Conservation (phyloP, 306 rosid species). For the Prinsepia uniflora region DNA sequence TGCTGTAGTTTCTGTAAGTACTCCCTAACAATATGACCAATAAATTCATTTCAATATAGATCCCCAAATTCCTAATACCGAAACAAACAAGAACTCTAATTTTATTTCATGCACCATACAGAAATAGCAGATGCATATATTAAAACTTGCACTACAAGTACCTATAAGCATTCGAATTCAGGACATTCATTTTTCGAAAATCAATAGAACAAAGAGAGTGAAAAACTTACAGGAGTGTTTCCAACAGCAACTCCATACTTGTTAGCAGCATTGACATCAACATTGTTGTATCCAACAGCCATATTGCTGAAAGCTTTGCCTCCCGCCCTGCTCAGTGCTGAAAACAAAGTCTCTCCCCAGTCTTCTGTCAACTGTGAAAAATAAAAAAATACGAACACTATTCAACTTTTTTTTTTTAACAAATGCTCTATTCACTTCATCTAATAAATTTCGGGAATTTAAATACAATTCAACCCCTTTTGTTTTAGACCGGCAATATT, state of each 20-base stretch:
- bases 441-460: too few species aligned
- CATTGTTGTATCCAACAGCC: conserved; percentile 99
- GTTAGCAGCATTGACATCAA: conserved; percentile 82
- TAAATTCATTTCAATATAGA: conserved; percentile 18
- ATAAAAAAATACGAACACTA: conserved; percentile 11
- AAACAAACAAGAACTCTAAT: neutral
- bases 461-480: too few species aligned
- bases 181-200: neutral
- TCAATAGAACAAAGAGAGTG: neutral
- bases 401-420: conserved; percentile 7
- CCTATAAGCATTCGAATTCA: neutral
- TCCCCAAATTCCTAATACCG: neutral
- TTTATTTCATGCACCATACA: neutral
- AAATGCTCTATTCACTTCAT: too few species aligned
- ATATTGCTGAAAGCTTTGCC: conserved; percentile 96
- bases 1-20: conserved; percentile 96
- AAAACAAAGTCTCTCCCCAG: conserved; percentile 96
- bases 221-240: conserved; percentile 69
- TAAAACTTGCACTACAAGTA: neutral
- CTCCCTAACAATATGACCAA: conserved; percentile 63
- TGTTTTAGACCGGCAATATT: too few species aligned
- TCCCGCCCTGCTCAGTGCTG: conserved; percentile 93
- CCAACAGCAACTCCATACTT: conserved; percentile 94
- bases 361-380: conserved; percentile 87
- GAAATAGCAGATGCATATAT: neutral